phyloP scores from a whole-genome alignment of 2,329 filamentous ascomycete species.

The Leptographium flavum region DNA sequence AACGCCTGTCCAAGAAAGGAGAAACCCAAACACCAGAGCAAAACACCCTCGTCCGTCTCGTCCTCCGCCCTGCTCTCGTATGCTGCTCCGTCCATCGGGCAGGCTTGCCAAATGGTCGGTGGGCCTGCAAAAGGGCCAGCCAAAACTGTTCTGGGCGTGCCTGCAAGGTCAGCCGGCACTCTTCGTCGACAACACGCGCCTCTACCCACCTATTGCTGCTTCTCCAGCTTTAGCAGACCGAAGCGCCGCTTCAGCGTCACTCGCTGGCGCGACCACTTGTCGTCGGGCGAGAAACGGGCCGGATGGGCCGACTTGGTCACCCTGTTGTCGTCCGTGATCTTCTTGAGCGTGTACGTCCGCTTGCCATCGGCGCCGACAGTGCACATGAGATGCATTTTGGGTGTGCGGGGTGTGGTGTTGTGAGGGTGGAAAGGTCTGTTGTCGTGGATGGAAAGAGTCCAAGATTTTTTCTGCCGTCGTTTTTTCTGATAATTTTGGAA shows the following conservation, averaged over 20 bases:
- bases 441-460: too few relatives aligned
- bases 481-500: too few relatives aligned
- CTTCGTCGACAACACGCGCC: not conserved
- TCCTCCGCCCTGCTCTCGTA: too few relatives aligned
- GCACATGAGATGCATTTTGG: constrained; percentile 57
- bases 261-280: constrained; percentile 95
- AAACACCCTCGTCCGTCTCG: too few relatives aligned
- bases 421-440: not conserved
- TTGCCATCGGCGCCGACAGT: constrained; percentile 70
- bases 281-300: constrained; percentile 91
- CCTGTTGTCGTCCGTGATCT: constrained; percentile 57
- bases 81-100: too few relatives aligned
- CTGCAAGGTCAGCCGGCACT: not conserved
- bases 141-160: not conserved
- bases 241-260: constrained; percentile 93
- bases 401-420: not conserved
- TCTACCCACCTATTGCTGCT: constrained; percentile 50
- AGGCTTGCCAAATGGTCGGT: too few relatives aligned
- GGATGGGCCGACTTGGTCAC: constrained; percentile 95
- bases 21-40: too few relatives aligned
- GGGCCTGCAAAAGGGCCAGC: not conserved
- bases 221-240: constrained; percentile 51
- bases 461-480: not conserved
- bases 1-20: too few relatives aligned
- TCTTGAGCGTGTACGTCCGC: constrained; percentile 90